Conservation (phyloP, 805 yeast species). For the Zygosaccharomyces bailii region DNA sequence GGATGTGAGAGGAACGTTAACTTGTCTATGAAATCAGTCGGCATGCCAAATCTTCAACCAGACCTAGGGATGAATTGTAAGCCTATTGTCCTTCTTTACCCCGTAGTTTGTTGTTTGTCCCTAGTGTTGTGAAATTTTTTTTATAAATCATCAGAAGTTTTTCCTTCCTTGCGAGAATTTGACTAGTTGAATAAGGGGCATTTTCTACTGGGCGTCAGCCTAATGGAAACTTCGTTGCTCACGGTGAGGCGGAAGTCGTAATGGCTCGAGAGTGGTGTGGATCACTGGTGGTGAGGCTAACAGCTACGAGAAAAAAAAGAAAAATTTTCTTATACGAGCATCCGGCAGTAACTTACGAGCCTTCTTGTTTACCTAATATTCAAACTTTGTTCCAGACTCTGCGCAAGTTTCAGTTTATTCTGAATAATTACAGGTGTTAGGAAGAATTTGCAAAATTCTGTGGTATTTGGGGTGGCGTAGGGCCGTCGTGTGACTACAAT, state of each 20-base stretch:
- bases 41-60: constrained; percentile 7
- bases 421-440: too few relatives aligned
- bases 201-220: neutral
- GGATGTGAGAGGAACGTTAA: constrained; percentile 23
- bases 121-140: constrained; percentile 6
- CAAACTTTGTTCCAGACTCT: too few relatives aligned
- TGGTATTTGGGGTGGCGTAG: too few relatives aligned
- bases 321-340: neutral
- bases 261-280: neutral
- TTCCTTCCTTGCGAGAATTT: constrained; percentile 6
- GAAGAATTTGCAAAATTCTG: too few relatives aligned
- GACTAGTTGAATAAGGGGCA: constrained; percentile 6
- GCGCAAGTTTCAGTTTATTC: too few relatives aligned
- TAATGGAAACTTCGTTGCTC: neutral
- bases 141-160: neutral
- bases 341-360: neutral
- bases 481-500: too few relatives aligned
- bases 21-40: constrained; percentile 19
- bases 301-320: neutral
- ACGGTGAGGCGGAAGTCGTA: neutral
- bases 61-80: neutral
- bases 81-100: neutral
- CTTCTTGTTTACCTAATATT: too few relatives aligned
- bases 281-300: neutral
- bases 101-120: neutral